These are phyloP conservation scores for Phaffia rhodozyma DNA, from an alignment of 1,284 basidiomycete species.

Conservation along the genomic window DNA sequence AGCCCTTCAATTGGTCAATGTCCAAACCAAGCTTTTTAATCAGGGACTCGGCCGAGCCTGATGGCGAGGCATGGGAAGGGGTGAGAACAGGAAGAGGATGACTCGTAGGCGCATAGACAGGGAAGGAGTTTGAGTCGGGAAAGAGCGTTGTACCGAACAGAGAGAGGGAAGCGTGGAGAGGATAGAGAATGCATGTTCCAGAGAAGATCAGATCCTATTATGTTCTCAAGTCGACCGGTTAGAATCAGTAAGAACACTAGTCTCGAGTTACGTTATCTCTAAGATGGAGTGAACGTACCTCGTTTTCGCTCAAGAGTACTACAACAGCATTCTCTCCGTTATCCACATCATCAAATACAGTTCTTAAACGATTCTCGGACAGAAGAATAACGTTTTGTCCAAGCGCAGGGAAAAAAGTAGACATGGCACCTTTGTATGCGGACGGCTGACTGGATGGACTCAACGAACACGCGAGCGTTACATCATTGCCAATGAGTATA, in stretches of 20 bases:
- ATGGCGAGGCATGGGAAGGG: conserved; percentile 21
- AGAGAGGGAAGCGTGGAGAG: conserved; percentile 35
- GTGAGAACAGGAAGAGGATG: conserved; percentile 43
- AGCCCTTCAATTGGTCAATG: conserved; percentile 1
- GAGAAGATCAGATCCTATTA: conserved; percentile 26
- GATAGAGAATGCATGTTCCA: conserved; percentile 28
- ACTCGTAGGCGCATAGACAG: conserved; percentile 42
- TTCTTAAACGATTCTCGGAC: neutral
- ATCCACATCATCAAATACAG: conserved; percentile 9
- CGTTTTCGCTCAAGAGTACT: conserved; percentile 25
- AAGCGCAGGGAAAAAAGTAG: conserved; percentile 8
- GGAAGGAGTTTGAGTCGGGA: conserved; percentile 33
- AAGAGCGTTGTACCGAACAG: conserved; percentile 37
- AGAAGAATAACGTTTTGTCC: conserved; percentile 11
- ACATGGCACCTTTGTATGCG: conserved; percentile 7
- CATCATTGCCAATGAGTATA: neutral
- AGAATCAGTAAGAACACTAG: neutral
- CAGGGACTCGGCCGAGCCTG: conserved; percentile 10
- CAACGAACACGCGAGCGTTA: neutral
- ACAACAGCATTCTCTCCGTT: conserved; percentile 20
- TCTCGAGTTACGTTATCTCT: neutral
- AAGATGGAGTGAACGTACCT: conserved; percentile 25
- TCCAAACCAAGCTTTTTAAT: conserved; percentile 12
- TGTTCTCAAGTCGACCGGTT: neutral
- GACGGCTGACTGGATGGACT: neutral